Percentiles rank a stretch among this genome's conserved stretches.
Conservation (phyloP, 2,329 filamentous ascomycete species). For the Cadophora gregata region DNA sequence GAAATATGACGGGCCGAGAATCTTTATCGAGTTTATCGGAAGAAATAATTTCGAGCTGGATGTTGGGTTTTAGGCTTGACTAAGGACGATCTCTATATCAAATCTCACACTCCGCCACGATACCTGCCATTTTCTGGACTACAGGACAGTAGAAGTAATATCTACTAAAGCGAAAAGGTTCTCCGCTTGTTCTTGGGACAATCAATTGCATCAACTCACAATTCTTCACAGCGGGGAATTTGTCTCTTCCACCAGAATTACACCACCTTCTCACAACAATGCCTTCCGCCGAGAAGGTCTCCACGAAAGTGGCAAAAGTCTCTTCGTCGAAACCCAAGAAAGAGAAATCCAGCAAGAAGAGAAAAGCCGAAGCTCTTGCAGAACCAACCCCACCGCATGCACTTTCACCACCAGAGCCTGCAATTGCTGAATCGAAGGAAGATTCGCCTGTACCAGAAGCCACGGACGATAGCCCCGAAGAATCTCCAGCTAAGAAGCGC, state of each 20-base stretch:
- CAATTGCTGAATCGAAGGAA: conserved; percentile 3
- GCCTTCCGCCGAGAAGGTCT: conserved; percentile 13
- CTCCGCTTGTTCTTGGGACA: not conserved
- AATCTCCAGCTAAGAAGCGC: conserved; percentile 62
- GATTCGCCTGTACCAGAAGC: conserved; percentile 7
- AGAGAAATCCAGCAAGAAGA: conserved; percentile 42
- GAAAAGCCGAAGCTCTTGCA: conserved; percentile 34
- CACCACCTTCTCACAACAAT: conserved; percentile 6
- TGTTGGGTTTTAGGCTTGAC: not conserved
- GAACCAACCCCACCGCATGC: conserved; percentile 19
- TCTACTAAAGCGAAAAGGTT: not conserved
- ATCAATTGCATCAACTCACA: not conserved
- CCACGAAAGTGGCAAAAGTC: conserved; percentile 12
- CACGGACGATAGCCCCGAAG: conserved; percentile 23
- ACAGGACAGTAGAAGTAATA: not conserved
- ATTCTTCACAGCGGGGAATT: not conserved
- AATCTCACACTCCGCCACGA: not conserved
- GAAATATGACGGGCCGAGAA: not conserved
- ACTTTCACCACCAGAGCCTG: conserved; percentile 16
- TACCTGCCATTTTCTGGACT: not conserved
- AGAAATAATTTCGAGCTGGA: conserved; percentile 21
- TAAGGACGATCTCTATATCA: not conserved
- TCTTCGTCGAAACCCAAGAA: conserved; percentile 38
- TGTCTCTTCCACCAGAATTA: not conserved
- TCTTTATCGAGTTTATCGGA: conserved; percentile 2